Base-by-base conservation (phyloP, 768 basidiomycete species). In the Lactarius vividus region DNA sequence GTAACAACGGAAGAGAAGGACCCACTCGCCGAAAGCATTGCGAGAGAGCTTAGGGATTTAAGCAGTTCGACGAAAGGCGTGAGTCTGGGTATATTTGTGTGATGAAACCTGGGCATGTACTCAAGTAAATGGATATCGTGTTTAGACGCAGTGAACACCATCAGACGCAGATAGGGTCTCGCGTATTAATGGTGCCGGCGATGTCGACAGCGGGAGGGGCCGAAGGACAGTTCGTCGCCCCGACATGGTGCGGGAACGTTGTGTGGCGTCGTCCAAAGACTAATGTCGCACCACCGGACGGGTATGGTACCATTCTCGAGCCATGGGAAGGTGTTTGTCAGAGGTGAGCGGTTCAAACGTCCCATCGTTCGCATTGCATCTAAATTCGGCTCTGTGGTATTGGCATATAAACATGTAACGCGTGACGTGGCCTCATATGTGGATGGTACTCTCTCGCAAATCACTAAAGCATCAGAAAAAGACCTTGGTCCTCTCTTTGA, bases 321-420 rank as follows among this genome's bases (percentile, higher is more conserved):
- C 1, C 87, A 90, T 63, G 96, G 94, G 56, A 98, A 97, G 72
- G 91, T 98, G 29, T 98, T 98, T n/a, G n/a, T n/a, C 59, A 91
- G 90, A 82, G 92, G 95, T 88, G 66, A 64, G 82, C 46, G 18
- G 33, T 23, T 29, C 33, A 31, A 26, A n/a, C 20, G 16, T 5
- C 28, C 31, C 20, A 37, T 7, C n/a, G 4, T 23, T 46, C 7
- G 39, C 20, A 26, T 46, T 8, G 39, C 20, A 26, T 46, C 23
- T 68, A 33, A 66, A 28, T 61, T 57, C 62, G 15, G 28, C 75
- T 92, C 39, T 87, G 88, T 39, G 33, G 35, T 3, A 11, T 11
- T 35, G 35, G 35, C 6, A 35, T 35, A 10, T 35, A 35, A 35
- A 37, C 11, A 13, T 37, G 35, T 37, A 37, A 37, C 35, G 35